Base-by-base conservation (phyloP, 345 rosid genomes). In the Acer campestre region DNA sequence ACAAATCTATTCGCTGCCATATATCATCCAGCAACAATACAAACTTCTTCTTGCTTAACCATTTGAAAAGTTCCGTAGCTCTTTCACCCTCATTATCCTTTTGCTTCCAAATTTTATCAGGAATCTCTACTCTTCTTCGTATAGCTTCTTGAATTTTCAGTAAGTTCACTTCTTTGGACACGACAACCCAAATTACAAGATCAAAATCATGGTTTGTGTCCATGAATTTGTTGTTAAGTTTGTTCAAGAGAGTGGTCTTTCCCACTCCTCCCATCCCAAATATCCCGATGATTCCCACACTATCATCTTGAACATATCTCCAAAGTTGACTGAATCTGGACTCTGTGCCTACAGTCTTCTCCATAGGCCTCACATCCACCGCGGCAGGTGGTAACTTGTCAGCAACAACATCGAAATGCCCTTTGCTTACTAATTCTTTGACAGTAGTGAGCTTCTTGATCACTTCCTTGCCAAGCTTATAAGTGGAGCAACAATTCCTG, bases 11-110 rank as follows among this genome's bases (percentile, higher is more conserved):
- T 7, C 5, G 23, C 23, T 27, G 62, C 74, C 74, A 53, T 51
- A 70, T 0, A 29, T 29, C 74, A 25, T 70, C 74, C 16, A 84
- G 25, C 38, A 81, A 44, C 25, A 81, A 23, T 7, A 81, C 49
- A 51, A 76, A 81, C 58, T 67, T 84, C 46, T 61, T 79, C 0
- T 4, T 13, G 7, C 12, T 27, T 38, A 48, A 48, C 14, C 4
- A 0, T 0, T 48, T 48, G 14, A 13, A 71, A 44, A 1, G 61
- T 67, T 16, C 73, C n/a, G 53, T 1, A 18, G 27, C 51, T 20
- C 55, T 67, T 0, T 20, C 27, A n/a, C 4, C 1, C 2, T 44
- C 53, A 0, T 48, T 3, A 48, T 44, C 14, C 6, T 0, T 10
- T 18, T 9, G 4, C 11, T 42, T 42, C 71, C 71, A 67, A 0